phyloP scores from a whole-genome alignment of 495 filamentous ascomycete species.

The Glutinoglossum americanum region DNA sequence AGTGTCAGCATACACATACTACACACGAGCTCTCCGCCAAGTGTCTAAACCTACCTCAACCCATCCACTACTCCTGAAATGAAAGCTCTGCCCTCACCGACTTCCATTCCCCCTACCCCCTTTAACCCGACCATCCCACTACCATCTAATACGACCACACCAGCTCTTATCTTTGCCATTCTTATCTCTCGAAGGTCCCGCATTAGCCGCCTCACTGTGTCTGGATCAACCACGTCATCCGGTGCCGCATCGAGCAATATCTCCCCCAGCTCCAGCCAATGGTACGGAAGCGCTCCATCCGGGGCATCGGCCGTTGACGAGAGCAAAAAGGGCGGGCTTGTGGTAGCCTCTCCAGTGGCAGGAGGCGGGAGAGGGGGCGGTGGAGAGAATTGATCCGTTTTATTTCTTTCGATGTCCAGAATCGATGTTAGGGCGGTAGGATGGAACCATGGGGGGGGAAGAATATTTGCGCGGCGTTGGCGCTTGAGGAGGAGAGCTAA shows the following conservation, averaged over 20 bases:
- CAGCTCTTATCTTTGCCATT: slow-evolving; percentile 68
- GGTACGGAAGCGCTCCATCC: slow-evolving; percentile 57
- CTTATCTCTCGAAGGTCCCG: slow-evolving; percentile 73
- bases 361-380: slow-evolving; percentile 35
- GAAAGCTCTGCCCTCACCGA: slow-evolving; percentile 70
- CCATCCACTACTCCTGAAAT: slow-evolving; percentile 72
- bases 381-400: slow-evolving; percentile 45
- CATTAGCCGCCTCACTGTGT: slow-evolving; percentile 51
- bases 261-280: slow-evolving; percentile 80
- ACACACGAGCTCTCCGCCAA: not conserved
- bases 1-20: not conserved
- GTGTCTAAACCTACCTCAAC: slow-evolving; percentile 26
- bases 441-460: slow-evolving; percentile 74
- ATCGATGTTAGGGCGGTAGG: slow-evolving; percentile 48
- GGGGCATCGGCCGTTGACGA: slow-evolving; percentile 35
- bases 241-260: slow-evolving; percentile 62
- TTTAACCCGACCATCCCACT: slow-evolving; percentile 54
- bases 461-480: slow-evolving; percentile 82
- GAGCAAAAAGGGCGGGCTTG: slow-evolving; percentile 37
- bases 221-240: slow-evolving; percentile 64
- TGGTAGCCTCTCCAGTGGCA: not conserved
- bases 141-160: slow-evolving; percentile 45
- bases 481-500: slow-evolving; percentile 92
- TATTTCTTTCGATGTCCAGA: slow-evolving; percentile 57
- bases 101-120: slow-evolving; percentile 78